Conservation (phyloP, 2,329 filamentous ascomycete species). For the Trichoderma semiorbis region DNA sequence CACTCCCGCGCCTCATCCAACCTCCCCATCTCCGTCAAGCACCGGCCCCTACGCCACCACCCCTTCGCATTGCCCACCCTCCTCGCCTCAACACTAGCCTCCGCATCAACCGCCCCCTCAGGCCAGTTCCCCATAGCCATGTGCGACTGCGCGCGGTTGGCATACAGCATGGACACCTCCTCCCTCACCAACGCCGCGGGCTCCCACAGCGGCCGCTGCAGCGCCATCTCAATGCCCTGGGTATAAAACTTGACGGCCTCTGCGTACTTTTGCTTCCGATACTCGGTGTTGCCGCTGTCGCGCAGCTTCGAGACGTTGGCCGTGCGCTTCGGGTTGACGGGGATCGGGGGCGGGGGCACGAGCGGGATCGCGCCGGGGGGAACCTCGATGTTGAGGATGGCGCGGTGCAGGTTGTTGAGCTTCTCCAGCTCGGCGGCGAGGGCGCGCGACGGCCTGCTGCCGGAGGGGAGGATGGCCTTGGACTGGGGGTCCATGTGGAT, state of each 20-base stretch:
- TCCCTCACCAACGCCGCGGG: slow-evolving; percentile 78
- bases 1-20: slow-evolving; percentile 78
- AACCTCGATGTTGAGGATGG: slow-evolving; percentile 54
- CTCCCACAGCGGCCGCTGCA: slow-evolving; percentile 81
- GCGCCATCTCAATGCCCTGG: slow-evolving; percentile 86
- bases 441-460: slow-evolving; percentile 38
- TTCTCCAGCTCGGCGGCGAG: slow-evolving; percentile 64
- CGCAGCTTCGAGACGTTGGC: slow-evolving; percentile 87
- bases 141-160: slow-evolving; percentile 85
- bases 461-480: slow-evolving; percentile 59
- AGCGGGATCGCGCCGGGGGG: slow-evolving; percentile 56
- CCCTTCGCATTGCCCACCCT: slow-evolving; percentile 85
- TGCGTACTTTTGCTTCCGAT: slow-evolving; percentile 69
- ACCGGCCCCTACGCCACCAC: slow-evolving; percentile 86
- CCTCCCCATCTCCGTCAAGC: slow-evolving; percentile 85
- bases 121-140: slow-evolving; percentile 81
- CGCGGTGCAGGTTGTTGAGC: slow-evolving; percentile 76
- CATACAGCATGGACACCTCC: slow-evolving; percentile 74
- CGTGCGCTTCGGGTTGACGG: slow-evolving; percentile 87
- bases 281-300: slow-evolving; percentile 78
- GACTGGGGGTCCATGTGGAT: slow-evolving; percentile 76
- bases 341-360: slow-evolving; percentile 80
- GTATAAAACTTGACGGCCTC: slow-evolving; percentile 81
- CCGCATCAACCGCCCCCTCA: slow-evolving; percentile 82
- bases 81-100: slow-evolving; percentile 84